Evolutionary conservation across 148 eudicot species (phyloP).

Genomic region (Mesembryanthemum crystallinum): DNA sequence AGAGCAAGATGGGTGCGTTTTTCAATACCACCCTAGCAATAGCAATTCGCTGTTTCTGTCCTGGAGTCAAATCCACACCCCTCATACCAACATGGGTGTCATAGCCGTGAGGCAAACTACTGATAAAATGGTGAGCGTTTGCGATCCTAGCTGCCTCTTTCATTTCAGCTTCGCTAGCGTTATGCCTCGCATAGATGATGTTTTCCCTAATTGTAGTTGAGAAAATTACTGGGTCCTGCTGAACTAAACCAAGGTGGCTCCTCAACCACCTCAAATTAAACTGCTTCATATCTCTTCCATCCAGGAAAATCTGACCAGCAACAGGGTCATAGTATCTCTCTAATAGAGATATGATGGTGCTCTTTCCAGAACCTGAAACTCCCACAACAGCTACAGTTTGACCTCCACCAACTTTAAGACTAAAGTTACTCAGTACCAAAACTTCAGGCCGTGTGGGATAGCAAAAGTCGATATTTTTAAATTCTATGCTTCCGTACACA

Average conservation of each 20-base stretch:
- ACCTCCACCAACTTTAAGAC: slow-evolving; percentile 84
- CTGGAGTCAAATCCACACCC: slow-evolving; percentile 93
- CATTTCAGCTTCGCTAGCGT: slow-evolving; percentile 98
- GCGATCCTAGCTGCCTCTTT: slow-evolving; percentile 99
- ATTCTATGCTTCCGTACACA: slow-evolving; percentile 91
- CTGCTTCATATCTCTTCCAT: slow-evolving; percentile 81
- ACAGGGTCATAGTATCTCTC: slow-evolving; percentile 93
- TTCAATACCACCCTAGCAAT: slow-evolving; percentile 88
- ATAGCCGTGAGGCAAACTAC: slow-evolving; percentile 95
- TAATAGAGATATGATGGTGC: slow-evolving; percentile 91
- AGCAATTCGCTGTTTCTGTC: slow-evolving; percentile 96
- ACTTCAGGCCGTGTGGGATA: slow-evolving; percentile 91
- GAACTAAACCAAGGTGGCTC: slow-evolving; percentile 91
- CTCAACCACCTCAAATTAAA: slow-evolving; percentile 92
- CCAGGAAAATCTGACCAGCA: slow-evolving; percentile 82
- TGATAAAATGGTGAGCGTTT: slow-evolving; percentile 96
- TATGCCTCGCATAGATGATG: slow-evolving; percentile 94
- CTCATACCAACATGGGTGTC: slow-evolving; percentile 99
- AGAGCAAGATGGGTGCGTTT: slow-evolving; percentile 87
- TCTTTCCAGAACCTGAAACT: slow-evolving; percentile 96
- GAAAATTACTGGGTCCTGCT: slow-evolving; percentile 94
- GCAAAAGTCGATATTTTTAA: slow-evolving; percentile 76
- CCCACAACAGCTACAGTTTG: slow-evolving; percentile 99
- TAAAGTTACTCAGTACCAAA: slow-evolving; percentile 84
- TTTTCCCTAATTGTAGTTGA: slow-evolving; percentile 92